Base-by-base conservation (phyloP, 2,329 filamentous ascomycete species). In the Sporothrix pseudoabietina region DNA sequence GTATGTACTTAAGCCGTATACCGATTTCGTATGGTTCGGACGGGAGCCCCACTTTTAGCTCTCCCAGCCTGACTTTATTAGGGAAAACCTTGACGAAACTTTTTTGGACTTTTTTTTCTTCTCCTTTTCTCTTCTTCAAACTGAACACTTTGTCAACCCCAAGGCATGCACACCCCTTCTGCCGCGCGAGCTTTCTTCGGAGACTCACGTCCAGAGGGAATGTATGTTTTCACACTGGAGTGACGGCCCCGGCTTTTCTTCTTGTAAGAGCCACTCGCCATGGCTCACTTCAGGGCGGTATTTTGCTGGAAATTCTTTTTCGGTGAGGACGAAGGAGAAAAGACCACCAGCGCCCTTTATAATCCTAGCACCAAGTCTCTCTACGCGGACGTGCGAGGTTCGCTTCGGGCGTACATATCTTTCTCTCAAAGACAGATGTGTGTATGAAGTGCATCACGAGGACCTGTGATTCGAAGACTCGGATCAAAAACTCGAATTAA, bases 331-430 rank as follows among this genome's bases (percentile, higher is more conserved):
- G 86, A 89, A 88, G 87, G 83, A 89, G 87, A 89, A 76, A 73
- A 82, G 82, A 69, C 57, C 14, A 63, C 65, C 61, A 71, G 77
- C 74, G 85, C 86, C 84, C 85, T 88, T 89, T 85, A 88, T 87
- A 89, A 89, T 89, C 86, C 85, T 83, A 82, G 82, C 81, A 66
- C 71, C 52, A 54, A 35, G 71, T 73, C 44, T 78, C 77, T 76
- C 30, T 74, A 35, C 52, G 70, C 82, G 84, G 83, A 85, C 83
- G 83, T 82, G 80, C 82, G 83, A 84, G 87, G 86, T 89, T 89
- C 87, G 87, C 87, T 89, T 86, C 87, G 87, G 81, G 87, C 87
- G 84, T 80, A 89, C 86, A 89, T 86, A 44, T 16, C 32, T 49
- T 7, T 30, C n/a, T 4, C n/a, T 35, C 2, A 26, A 26, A 26